Evolutionary conservation across 2,329 filamentous ascomycete genomes (phyloP).

Genomic region (Colletotrichum higginsianum): DNA sequence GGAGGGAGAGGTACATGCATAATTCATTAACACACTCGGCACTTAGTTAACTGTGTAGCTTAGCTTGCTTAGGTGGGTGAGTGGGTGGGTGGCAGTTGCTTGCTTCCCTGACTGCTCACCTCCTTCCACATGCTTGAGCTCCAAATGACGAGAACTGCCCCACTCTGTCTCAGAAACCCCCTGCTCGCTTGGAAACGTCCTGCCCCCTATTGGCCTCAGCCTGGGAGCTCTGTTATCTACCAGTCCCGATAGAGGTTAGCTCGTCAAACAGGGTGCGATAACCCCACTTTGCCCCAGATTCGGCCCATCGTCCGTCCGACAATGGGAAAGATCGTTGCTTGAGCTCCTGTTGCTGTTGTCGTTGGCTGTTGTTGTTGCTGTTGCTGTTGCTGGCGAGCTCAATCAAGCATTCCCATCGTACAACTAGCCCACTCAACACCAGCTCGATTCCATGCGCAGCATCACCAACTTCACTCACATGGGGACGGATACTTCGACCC

Average conservation of each 20-base stretch:
- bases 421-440: background rate
- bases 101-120: background rate
- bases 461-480: background rate
- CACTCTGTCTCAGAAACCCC: background rate
- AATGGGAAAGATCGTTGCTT: background rate
- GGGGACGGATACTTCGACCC: background rate
- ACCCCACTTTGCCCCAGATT: background rate
- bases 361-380: no score
- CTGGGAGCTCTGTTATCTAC: background rate
- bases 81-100: background rate
- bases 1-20: no score
- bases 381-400: no score
- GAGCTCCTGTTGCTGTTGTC: no score
- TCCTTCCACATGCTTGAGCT: slow-evolving; percentile 2
- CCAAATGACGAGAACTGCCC: background rate
- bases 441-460: background rate
- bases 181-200: slow-evolving; percentile 28
- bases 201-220: background rate
- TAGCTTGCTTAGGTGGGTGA: no score
- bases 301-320: slow-evolving; percentile 1
- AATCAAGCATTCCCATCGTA: background rate
- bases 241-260: background rate
- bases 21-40: no score
- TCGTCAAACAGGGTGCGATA: background rate
- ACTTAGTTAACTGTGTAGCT: no score